These are phyloP conservation scores for Choiromyces venosus DNA, from an alignment of 495 filamentous ascomycete species.

Conservation along the genomic window DNA sequence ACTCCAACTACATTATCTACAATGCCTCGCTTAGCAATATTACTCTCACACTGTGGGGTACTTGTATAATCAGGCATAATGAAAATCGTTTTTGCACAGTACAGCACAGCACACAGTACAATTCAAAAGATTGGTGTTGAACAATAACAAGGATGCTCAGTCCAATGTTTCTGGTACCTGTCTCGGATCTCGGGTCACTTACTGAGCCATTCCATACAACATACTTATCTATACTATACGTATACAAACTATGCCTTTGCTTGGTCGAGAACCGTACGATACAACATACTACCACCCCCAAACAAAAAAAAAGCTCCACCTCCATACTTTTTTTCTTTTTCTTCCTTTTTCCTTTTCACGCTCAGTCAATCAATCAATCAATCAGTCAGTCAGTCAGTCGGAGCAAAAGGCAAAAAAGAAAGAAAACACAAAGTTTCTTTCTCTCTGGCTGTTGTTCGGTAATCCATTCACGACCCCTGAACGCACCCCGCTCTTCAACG, in stretches of 20 bases:
- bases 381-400: too few relatives aligned
- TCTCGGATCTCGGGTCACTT: not conserved
- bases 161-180: not conserved
- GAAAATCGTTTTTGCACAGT: too few relatives aligned
- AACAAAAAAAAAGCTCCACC: too few relatives aligned
- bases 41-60: too few relatives aligned
- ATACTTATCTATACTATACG: too few relatives aligned
- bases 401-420: not conserved
- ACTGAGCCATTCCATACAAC: too few relatives aligned
- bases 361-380: not conserved
- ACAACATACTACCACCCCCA: too few relatives aligned
- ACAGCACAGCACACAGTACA: not conserved
- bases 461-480: not conserved
- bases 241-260: too few relatives aligned
- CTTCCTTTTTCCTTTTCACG: not conserved
- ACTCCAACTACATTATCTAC: not conserved
- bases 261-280: too few relatives aligned
- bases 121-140: not conserved
- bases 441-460: not conserved
- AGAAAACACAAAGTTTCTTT: not conserved
- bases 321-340: too few relatives aligned
- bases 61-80: too few relatives aligned
- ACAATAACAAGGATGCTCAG: not conserved
- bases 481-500: not conserved
- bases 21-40: too few relatives aligned